These are phyloP conservation scores for Talaromyces sp. DNA, from an alignment of 2,329 filamentous ascomycete species.

Conservation along the genomic window DNA sequence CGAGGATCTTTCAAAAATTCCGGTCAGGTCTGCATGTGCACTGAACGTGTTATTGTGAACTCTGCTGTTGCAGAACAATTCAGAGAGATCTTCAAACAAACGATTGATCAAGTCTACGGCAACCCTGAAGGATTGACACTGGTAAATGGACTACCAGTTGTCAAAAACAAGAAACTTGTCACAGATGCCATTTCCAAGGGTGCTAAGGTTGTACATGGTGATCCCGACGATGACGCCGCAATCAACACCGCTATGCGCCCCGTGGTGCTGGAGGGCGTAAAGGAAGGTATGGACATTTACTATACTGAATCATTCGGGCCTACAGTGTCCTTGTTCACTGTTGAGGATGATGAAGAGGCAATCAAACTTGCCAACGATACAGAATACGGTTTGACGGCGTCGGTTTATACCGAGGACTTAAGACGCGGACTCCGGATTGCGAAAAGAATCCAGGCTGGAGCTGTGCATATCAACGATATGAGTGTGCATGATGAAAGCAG, in stretches of 20 bases:
- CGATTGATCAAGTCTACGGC: background rate
- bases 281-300: conserved; percentile 59
- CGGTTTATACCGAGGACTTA: conserved; percentile 42
- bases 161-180: conserved; percentile 7
- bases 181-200: conserved; percentile 2
- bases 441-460: conserved; percentile 1
- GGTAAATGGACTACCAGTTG: background rate
- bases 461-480: conserved; percentile 13
- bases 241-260: conserved; percentile 47
- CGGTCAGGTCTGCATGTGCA: conserved; percentile 63
- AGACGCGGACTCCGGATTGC: background rate
- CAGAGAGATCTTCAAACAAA: background rate
- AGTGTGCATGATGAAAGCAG: conserved; percentile 7
- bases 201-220: background rate
- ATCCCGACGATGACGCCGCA: background rate
- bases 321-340: conserved; percentile 57
- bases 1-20: conserved; percentile 55
- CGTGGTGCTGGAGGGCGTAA: conserved; percentile 59
- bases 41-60: conserved; percentile 61
- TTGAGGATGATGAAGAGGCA: conserved; percentile 38
- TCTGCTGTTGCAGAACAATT: conserved; percentile 4
- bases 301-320: conserved; percentile 64
- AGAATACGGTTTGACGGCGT: conserved; percentile 35
- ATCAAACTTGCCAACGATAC: conserved; percentile 38
- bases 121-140: background rate